These are phyloP conservation scores for Quercus lobata DNA, from an alignment of 331 rosid species.

Conservation along the genomic window DNA sequence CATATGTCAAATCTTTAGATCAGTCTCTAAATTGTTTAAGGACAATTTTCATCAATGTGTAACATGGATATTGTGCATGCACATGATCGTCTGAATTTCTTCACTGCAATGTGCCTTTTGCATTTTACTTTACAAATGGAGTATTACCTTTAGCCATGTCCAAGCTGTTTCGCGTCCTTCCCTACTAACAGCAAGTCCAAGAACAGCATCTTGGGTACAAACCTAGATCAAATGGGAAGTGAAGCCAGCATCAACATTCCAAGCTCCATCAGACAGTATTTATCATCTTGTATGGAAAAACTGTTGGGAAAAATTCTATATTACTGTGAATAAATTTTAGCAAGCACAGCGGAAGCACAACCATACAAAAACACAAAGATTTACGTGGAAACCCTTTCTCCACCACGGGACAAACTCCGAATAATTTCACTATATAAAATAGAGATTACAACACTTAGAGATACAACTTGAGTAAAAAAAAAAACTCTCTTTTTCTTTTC, in stretches of 20 bases:
- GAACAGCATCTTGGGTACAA: conserved; percentile 80
- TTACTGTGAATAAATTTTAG: too few relatives aligned
- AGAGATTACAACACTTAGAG: too few relatives aligned
- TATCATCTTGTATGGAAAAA: too few relatives aligned
- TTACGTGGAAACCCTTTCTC: too few relatives aligned
- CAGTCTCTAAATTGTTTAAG: neutral
- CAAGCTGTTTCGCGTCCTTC: conserved; percentile 85
- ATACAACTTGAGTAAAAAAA: too few relatives aligned
- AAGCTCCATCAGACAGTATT: too few relatives aligned
- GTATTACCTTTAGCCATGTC: conserved; percentile 76
- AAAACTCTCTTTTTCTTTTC: too few relatives aligned
- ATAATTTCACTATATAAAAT: too few relatives aligned
- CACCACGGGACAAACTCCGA: too few relatives aligned
- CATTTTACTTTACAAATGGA: neutral
- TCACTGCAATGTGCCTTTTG: neutral
- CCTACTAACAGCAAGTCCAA: conserved; percentile 53
- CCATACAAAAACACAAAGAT: too few relatives aligned
- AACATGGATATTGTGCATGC: neutral
- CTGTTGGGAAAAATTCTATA: too few relatives aligned
- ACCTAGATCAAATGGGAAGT: conserved; percentile 34
- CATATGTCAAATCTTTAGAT: neutral
- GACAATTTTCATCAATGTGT: neutral
- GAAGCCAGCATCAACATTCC: neutral
- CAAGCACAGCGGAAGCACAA: too few relatives aligned
- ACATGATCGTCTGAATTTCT: neutral